Evolutionary conservation across 106 monocot genomes (phyloP).

Genomic region (Amphibolis antarctica): DNA sequence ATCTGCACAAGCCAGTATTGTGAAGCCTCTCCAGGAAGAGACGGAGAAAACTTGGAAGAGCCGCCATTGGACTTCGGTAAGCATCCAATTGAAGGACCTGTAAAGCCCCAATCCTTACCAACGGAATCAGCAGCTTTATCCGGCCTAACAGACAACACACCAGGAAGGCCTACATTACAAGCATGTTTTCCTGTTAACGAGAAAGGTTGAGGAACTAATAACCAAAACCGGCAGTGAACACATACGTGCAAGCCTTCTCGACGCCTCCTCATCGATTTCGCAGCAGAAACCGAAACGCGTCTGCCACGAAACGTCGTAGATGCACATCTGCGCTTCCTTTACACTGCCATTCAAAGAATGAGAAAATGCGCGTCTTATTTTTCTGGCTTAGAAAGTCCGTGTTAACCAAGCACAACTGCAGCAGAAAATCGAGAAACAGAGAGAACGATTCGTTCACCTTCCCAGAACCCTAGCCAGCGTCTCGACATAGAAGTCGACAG

Average conservation of each 20-base stretch:
- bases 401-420: not conserved
- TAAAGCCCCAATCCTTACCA: slow-evolving; percentile 24
- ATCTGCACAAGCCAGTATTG: no score
- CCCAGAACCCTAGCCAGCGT: slow-evolving; percentile 47
- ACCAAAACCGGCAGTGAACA: not conserved
- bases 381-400: not conserved
- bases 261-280: slow-evolving; percentile 57
- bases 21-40: not conserved
- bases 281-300: slow-evolving; percentile 49
- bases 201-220: not conserved
- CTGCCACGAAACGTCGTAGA: slow-evolving; percentile 61
- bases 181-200: slow-evolving; percentile 14
- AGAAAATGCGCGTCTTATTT: not conserved
- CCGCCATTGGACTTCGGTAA: slow-evolving; percentile 13
- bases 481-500: slow-evolving; percentile 50
- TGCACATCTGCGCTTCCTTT: slow-evolving; percentile 69
- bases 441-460: slow-evolving; percentile 15
- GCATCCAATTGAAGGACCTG: slow-evolving; percentile 8
- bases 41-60: slow-evolving; percentile 20
- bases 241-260: slow-evolving; percentile 41
- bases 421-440: not conserved
- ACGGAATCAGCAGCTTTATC: slow-evolving; percentile 26
- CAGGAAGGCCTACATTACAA: slow-evolving; percentile 28
- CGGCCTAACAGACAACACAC: slow-evolving; percentile 56
- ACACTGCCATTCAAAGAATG: slow-evolving; percentile 26